Base-by-base conservation (phyloP, 805 yeast genomes). In the Candida peoriensis region DNA sequence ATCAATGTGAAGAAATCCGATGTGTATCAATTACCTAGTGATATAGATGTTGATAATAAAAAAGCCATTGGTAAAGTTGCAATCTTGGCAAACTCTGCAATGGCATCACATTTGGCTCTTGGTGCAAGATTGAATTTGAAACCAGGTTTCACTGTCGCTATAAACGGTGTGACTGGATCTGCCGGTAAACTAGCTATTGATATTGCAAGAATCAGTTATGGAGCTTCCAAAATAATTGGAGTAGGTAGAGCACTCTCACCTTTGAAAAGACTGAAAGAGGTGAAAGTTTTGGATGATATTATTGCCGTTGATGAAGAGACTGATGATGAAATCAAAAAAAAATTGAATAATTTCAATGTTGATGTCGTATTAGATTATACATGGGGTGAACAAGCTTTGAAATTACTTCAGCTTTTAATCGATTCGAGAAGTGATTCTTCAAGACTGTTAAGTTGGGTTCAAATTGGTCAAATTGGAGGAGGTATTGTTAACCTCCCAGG, bases 381-480 rank as follows among this genome's bases (percentile, higher is more conserved):
- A 3, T 39, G 43, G 40, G 43, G 43, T 24, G 18, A 36, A 8
- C 28, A 32, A 10, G 35, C 43, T 7, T 5, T 14, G 8, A 19
- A 14, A 7, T 2, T 29, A 2, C 8, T 39, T 8, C 5, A 12
- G 4, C 3, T 13, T 10, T 20, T 39, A 8, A 20, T 33, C 12
- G 19, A 30, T 18, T 29, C 43, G 5, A 30, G 40, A 30, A 22
- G 13, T 5, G 35, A 36, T 20, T 11, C 30, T 13, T 19, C 34
- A 3, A 20, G 22, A 4, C 17, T 15, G 6, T 22, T 39, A 14
- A 17, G 26, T n/a, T 39, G 40, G 40, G 33, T 39, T 3, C 35
- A 39, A 24, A 36, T 39, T 23, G 43, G 43, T 10, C 40, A 39
- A 17, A 36, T 39, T 30, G 43, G 40, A 20, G 43, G 43, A 5